Conservation (phyloP, 202 grass and related monocot genomes). For the Setaria viridis region DNA sequence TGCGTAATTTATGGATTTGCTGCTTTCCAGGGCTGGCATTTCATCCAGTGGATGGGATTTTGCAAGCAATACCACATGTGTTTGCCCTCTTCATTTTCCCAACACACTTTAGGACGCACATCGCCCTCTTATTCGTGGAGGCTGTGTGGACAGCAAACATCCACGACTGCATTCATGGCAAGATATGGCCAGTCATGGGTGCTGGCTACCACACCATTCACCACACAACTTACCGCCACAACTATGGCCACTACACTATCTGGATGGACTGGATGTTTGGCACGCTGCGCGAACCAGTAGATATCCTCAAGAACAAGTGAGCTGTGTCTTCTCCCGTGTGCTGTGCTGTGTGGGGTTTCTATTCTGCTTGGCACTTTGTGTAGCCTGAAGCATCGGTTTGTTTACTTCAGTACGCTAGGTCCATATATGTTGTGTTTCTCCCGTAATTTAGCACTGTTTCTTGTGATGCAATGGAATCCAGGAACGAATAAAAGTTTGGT, state of each 20-base stretch:
- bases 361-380: slow-evolving; percentile 11
- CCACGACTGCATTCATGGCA: slow-evolving; percentile 93
- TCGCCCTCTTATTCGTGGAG: slow-evolving; percentile 73
- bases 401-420: slow-evolving; percentile 30
- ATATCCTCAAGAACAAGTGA: slow-evolving; percentile 63
- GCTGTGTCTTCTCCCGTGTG: background rate
- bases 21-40: slow-evolving; percentile 77
- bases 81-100: slow-evolving; percentile 75
- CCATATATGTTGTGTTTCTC: slow-evolving; percentile 23
- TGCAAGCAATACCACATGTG: slow-evolving; percentile 85
- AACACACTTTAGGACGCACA: slow-evolving; percentile 72
- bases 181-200: slow-evolving; percentile 94
- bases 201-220: slow-evolving; percentile 96
- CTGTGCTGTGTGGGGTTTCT: slow-evolving; percentile 22
- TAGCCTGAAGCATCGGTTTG: background rate
- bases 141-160: slow-evolving; percentile 91
- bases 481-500: slow-evolving; percentile 18
- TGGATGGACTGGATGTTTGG: slow-evolving; percentile 99
- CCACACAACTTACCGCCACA: slow-evolving; percentile 95
- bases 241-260: slow-evolving; percentile 95
- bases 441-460: background rate
- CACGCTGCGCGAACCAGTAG: slow-evolving; percentile 77
- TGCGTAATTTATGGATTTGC: background rate
- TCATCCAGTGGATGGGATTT: slow-evolving; percentile 91
- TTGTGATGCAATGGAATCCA: slow-evolving; percentile 18